phyloP scores from a whole-genome alignment of 2,329 filamentous ascomycete genomes.

The Aspergillus japonicus region DNA sequence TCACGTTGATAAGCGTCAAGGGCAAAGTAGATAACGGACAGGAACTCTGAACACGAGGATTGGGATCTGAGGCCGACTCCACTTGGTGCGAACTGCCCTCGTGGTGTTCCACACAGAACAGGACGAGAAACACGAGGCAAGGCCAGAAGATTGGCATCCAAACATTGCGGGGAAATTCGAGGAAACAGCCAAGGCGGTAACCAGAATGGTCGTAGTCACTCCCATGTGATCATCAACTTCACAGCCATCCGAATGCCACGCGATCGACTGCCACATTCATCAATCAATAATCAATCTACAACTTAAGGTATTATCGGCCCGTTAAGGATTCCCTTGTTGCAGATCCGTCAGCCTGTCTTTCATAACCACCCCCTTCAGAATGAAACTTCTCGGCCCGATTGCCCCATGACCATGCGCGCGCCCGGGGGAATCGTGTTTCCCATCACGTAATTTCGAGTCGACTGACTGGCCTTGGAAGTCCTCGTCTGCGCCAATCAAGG shows the following conservation, averaged over 20 bases:
- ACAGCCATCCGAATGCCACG: neutral
- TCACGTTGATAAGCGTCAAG: neutral
- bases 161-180: neutral
- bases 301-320: neutral
- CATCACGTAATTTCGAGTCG: conserved; percentile 3
- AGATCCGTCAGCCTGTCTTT: neutral
- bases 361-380: neutral
- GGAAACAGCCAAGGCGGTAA: neutral
- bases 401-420: neutral
- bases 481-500: neutral
- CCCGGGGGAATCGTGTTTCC: neutral
- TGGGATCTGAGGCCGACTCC: neutral
- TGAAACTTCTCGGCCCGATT: neutral
- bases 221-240: no score
- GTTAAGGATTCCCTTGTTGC: neutral
- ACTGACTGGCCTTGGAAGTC: neutral
- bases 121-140: no score
- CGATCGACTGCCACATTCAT: neutral
- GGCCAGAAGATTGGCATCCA: neutral
- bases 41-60: neutral
- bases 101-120: neutral
- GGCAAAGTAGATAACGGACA: neutral
- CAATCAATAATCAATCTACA: neutral
- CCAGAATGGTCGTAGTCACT: neutral
- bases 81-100: neutral